Percentiles rank a stretch among this genome's conserved stretches.
These are phyloP conservation scores for Suillus sp. DNA, from an alignment of 768 basidiomycete genomes.

Conservation along the genomic window DNA sequence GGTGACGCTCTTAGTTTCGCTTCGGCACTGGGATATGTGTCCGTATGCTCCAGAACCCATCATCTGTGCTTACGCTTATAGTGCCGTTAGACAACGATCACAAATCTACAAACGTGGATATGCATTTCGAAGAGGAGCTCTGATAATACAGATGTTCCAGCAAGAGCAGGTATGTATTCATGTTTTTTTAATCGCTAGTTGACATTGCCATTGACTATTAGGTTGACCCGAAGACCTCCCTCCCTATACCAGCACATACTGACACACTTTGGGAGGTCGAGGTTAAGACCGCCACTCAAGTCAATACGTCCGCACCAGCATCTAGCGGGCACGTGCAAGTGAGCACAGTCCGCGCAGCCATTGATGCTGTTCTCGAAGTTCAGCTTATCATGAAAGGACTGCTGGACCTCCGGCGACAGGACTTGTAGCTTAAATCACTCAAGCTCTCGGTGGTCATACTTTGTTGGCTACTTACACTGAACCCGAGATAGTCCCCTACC, in stretches of 20 bases:
- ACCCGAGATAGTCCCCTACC: not conserved
- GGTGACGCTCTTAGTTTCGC: slow-evolving; percentile 84
- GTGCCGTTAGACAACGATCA: slow-evolving; percentile 52
- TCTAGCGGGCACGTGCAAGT: slow-evolving; percentile 47
- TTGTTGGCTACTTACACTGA: not conserved
- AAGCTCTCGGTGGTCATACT: slow-evolving; percentile 2
- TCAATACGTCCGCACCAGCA: slow-evolving; percentile 56
- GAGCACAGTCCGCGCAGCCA: slow-evolving; percentile 66
- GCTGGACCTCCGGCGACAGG: slow-evolving; percentile 74
- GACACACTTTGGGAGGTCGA: slow-evolving; percentile 89
- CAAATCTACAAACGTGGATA: slow-evolving; percentile 85
- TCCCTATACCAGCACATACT: slow-evolving; percentile 74
- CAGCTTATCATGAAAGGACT: slow-evolving; percentile 85
- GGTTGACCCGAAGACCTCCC: slow-evolving; percentile 75
- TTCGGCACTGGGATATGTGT: slow-evolving; percentile 78
- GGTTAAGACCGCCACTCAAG: slow-evolving; percentile 79
- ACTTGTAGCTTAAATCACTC: slow-evolving; percentile 44
- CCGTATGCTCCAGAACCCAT: slow-evolving; percentile 27
- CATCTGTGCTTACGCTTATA: not conserved
- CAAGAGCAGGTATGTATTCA: slow-evolving; percentile 65
- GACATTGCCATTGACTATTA: slow-evolving; percentile 32
- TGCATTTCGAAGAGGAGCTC: slow-evolving; percentile 66
- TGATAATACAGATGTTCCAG: slow-evolving; percentile 83
- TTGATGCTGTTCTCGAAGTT: slow-evolving; percentile 78
- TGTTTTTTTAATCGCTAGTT: not conserved